These are phyloP conservation scores for Calonectria fujianensis DNA, from an alignment of 2,329 filamentous ascomycete species.

Conservation along the genomic window DNA sequence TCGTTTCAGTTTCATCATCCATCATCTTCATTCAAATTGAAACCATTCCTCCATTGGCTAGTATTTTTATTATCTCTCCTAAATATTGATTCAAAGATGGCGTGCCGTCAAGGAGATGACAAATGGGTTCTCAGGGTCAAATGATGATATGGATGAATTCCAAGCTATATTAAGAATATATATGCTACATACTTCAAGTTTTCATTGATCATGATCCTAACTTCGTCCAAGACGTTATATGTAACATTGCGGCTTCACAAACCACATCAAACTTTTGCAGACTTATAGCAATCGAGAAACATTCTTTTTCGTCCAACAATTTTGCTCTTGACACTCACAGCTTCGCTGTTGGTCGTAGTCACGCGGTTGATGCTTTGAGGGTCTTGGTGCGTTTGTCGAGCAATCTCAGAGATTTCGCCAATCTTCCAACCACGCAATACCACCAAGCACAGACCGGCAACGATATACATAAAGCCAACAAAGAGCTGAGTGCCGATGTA, in stretches of 20 bases:
- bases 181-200: neutral
- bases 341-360: slow-evolving; percentile 57
- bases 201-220: neutral
- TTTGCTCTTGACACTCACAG: slow-evolving; percentile 55
- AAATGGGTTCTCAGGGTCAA: neutral
- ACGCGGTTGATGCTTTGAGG: slow-evolving; percentile 57
- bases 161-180: slow-evolving; percentile 13
- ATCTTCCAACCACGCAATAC: slow-evolving; percentile 63
- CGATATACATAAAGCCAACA: slow-evolving; percentile 76
- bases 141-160: neutral
- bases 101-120: neutral
- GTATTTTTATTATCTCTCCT: neutral
- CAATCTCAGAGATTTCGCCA: slow-evolving; percentile 58
- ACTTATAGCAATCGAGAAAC: slow-evolving; percentile 57
- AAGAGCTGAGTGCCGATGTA: slow-evolving; percentile 76
- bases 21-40: neutral
- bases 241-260: neutral
- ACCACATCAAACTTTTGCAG: slow-evolving; percentile 50
- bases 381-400: slow-evolving; percentile 56
- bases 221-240: neutral
- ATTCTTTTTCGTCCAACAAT: slow-evolving; percentile 58
- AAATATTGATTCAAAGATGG: neutral
- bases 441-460: slow-evolving; percentile 61
- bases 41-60: neutral
- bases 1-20: neutral